Conservation (phyloP, 2,329 filamentous ascomycete species). For the Diplocarpon rosae region DNA sequence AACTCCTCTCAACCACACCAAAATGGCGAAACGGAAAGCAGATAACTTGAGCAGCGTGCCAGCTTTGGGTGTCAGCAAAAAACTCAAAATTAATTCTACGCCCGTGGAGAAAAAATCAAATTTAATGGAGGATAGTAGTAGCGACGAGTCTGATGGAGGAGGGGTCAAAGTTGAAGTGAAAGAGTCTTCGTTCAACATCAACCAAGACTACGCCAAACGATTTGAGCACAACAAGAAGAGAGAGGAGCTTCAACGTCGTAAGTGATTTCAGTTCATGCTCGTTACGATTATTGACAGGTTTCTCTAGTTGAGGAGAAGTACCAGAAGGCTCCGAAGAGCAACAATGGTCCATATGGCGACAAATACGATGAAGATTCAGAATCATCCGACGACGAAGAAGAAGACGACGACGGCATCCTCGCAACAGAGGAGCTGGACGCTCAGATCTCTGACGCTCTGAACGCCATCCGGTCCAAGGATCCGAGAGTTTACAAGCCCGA, state of each 20-base stretch:
- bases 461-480: slow-evolving; percentile 83
- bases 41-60: slow-evolving; percentile 17
- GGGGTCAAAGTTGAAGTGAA: slow-evolving; percentile 26
- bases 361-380: slow-evolving; percentile 46
- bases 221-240: slow-evolving; percentile 98
- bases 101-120: slow-evolving; percentile 11
- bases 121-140: slow-evolving; percentile 39
- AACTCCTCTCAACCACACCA: not conserved
- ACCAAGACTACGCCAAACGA: slow-evolving; percentile 75
- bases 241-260: slow-evolving; percentile 67
- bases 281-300: slow-evolving; percentile 2
- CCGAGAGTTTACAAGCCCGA: slow-evolving; percentile 79
- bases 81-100: slow-evolving; percentile 19
- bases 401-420: slow-evolving; percentile 84
- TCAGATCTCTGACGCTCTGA: slow-evolving; percentile 76
- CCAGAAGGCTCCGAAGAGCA: slow-evolving; percentile 32
- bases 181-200: slow-evolving; percentile 58
- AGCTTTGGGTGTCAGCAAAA: slow-evolving; percentile 19
- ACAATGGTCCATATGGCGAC: slow-evolving; percentile 33
- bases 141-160: slow-evolving; percentile 27
- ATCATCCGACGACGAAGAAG: slow-evolving; percentile 63
- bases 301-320: slow-evolving; percentile 73
- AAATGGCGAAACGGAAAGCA: slow-evolving; percentile 28
- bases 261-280: slow-evolving; percentile 22
- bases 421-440: slow-evolving; percentile 76